phyloP scores from a whole-genome alignment of 2,329 filamentous ascomycete genomes.

The Neonectria hederae region DNA sequence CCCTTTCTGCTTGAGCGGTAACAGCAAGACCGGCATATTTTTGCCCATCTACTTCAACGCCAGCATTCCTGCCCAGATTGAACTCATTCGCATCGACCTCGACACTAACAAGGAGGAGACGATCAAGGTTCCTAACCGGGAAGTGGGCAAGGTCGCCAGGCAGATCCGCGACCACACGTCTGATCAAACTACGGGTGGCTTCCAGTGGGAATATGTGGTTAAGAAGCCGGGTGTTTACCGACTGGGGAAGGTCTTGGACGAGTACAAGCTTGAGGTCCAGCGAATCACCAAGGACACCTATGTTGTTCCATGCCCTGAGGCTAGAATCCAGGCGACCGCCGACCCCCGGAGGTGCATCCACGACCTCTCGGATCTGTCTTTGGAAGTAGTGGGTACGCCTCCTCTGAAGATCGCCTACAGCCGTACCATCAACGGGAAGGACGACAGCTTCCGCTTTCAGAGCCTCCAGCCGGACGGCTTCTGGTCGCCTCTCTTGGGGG shows the following conservation, averaged over 20 bases:
- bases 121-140: slow-evolving; percentile 76
- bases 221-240: slow-evolving; percentile 91
- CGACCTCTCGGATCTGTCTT: slow-evolving; percentile 84
- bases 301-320: slow-evolving; percentile 86
- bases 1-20: slow-evolving; percentile 82
- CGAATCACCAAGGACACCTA: slow-evolving; percentile 79
- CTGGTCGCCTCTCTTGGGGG: slow-evolving; percentile 76
- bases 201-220: slow-evolving; percentile 76
- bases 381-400: slow-evolving; percentile 88
- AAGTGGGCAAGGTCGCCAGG: slow-evolving; percentile 79
- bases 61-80: slow-evolving; percentile 86
- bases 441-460: slow-evolving; percentile 88
- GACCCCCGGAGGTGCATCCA: slow-evolving; percentile 80
- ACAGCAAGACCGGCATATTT: slow-evolving; percentile 66
- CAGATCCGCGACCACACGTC: slow-evolving; percentile 72
- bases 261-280: slow-evolving; percentile 93
- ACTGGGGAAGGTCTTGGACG: slow-evolving; percentile 85
- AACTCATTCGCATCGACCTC: slow-evolving; percentile 87
- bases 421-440: slow-evolving; percentile 82
- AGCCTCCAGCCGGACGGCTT: slow-evolving; percentile 92
- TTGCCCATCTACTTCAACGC: slow-evolving; percentile 94
- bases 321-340: slow-evolving; percentile 70
- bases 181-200: slow-evolving; percentile 67
- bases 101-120: slow-evolving; percentile 83
- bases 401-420: slow-evolving; percentile 94